Evolutionary conservation across 2,329 filamentous ascomycete species (phyloP).

Genomic region (Hymenoscyphus repandus): DNA sequence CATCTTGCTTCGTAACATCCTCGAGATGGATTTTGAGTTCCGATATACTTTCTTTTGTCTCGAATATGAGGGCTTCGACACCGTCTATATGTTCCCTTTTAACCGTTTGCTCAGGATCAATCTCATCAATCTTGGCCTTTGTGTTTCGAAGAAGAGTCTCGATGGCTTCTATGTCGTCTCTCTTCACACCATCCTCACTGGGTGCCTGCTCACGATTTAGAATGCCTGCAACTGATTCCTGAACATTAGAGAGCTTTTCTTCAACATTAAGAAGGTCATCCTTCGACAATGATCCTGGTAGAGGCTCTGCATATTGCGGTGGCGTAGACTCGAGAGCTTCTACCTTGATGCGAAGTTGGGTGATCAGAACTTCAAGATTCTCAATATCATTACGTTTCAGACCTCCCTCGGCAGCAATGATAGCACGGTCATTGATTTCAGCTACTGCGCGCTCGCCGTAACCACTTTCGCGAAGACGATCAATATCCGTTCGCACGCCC

Average conservation of each 20-base stretch:
- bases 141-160: slow-evolving; percentile 87
- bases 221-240: slow-evolving; percentile 51
- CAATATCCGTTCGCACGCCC: slow-evolving; percentile 71
- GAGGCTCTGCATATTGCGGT: slow-evolving; percentile 36
- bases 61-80: slow-evolving; percentile 54
- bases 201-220: slow-evolving; percentile 36
- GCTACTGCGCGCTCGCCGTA: slow-evolving; percentile 46
- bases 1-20: slow-evolving; percentile 68
- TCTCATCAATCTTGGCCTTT: slow-evolving; percentile 80
- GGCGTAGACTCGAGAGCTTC: slow-evolving; percentile 64
- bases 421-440: slow-evolving; percentile 38
- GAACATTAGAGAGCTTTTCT: slow-evolving; percentile 48
- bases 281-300: slow-evolving; percentile 40
- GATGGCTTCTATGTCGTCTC: slow-evolving; percentile 85
- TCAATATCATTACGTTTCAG: slow-evolving; percentile 72
- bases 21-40: slow-evolving; percentile 64
- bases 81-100: slow-evolving; percentile 58
- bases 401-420: slow-evolving; percentile 40
- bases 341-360: slow-evolving; percentile 77
- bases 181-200: slow-evolving; percentile 51
- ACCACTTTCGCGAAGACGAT: slow-evolving; percentile 60
- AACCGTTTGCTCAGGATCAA: slow-evolving; percentile 67
- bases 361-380: slow-evolving; percentile 77
- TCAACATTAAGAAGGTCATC: slow-evolving; percentile 53
- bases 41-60: slow-evolving; percentile 69